These are phyloP conservation scores for Prinsepia uniflora DNA, from an alignment of 306 rosid species.

Conservation along the genomic window DNA sequence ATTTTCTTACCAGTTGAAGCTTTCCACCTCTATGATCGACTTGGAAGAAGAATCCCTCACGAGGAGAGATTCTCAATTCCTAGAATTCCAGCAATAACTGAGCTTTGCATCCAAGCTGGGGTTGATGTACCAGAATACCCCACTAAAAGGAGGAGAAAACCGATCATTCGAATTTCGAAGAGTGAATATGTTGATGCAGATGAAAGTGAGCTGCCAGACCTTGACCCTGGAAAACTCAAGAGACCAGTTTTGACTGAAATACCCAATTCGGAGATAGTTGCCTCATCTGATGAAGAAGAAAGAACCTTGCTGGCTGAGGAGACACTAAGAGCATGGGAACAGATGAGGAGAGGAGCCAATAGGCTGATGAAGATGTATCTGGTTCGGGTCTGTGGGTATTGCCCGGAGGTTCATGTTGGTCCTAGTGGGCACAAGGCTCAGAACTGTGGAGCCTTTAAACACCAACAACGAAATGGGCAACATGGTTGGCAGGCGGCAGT, in stretches of 20 bases:
- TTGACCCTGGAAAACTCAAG: slow-evolving; percentile 36
- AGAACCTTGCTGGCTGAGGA: slow-evolving; percentile 57
- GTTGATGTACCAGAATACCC: slow-evolving; percentile 66
- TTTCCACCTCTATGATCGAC: slow-evolving; percentile 80
- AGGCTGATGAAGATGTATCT: slow-evolving; percentile 71
- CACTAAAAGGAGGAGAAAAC: slow-evolving; percentile 89
- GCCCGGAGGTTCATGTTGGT: slow-evolving; percentile 90
- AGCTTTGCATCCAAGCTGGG: slow-evolving; percentile 95
- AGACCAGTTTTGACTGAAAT: slow-evolving; percentile 54
- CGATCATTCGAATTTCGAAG: slow-evolving; percentile 67
- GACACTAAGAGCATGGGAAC: slow-evolving; percentile 75
- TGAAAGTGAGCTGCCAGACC: slow-evolving; percentile 84
- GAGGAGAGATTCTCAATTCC: slow-evolving; percentile 71
- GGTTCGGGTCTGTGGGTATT: slow-evolving; percentile 92
- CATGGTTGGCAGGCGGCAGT: slow-evolving; percentile 93
- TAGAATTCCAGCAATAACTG: slow-evolving; percentile 81
- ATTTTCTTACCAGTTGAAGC: slow-evolving; percentile 70
- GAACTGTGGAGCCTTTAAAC: slow-evolving; percentile 88
- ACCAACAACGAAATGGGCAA: slow-evolving; percentile 96
- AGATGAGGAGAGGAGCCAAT: slow-evolving; percentile 71
- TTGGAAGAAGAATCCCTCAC: slow-evolving; percentile 70
- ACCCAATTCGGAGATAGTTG: slow-evolving; percentile 52
- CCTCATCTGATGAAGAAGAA: slow-evolving; percentile 46
- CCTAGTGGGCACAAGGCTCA: slow-evolving; percentile 82
- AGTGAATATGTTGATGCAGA: slow-evolving; percentile 85